phyloP scores from a whole-genome alignment of 2,329 filamentous ascomycete genomes.

The Alternaria consortialis region DNA sequence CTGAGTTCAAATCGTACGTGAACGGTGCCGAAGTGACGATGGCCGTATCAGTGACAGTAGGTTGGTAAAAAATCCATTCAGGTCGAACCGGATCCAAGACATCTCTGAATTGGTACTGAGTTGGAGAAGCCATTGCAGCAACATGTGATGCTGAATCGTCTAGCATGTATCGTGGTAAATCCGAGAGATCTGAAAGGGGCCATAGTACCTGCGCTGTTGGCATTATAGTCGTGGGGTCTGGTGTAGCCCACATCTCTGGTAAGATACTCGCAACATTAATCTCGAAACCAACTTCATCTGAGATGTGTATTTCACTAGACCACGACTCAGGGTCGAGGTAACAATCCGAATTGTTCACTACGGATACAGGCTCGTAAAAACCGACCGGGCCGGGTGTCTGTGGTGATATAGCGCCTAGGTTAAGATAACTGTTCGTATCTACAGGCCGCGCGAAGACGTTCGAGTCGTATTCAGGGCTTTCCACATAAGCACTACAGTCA shows the following conservation, averaged over 20 bases:
- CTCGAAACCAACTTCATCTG: conserved; percentile 36
- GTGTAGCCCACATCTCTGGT: conserved; percentile 33
- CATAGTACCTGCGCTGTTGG: conserved; percentile 34
- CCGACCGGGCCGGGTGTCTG: conserved; percentile 43
- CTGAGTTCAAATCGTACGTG: conserved; percentile 53
- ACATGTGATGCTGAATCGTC: conserved; percentile 24
- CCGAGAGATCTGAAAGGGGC: conserved; percentile 25
- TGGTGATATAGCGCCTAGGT: conserved; percentile 37
- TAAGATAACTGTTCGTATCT: conserved; percentile 27
- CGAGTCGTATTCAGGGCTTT: conserved; percentile 35
- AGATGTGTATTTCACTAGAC: conserved; percentile 33
- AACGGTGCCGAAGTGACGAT: conserved; percentile 33
- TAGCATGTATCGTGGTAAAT: conserved; percentile 27
- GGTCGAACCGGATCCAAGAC: conserved; percentile 50
- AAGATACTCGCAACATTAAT: conserved; percentile 30
- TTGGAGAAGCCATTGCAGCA: conserved; percentile 33
- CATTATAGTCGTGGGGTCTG: conserved; percentile 24
- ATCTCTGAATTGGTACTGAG: conserved; percentile 28
- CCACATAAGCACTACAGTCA: conserved; percentile 35
- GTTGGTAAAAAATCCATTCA: conserved; percentile 59
- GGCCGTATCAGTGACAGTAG: conserved; percentile 54
- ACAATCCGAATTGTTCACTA: conserved; percentile 29
- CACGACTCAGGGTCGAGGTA: conserved; percentile 35
- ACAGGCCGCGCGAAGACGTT: conserved; percentile 26
- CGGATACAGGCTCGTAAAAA: conserved; percentile 33